phyloP scores from a whole-genome alignment of 2,329 filamentous ascomycete species.

The Cylindrodendrum hubeiense region DNA sequence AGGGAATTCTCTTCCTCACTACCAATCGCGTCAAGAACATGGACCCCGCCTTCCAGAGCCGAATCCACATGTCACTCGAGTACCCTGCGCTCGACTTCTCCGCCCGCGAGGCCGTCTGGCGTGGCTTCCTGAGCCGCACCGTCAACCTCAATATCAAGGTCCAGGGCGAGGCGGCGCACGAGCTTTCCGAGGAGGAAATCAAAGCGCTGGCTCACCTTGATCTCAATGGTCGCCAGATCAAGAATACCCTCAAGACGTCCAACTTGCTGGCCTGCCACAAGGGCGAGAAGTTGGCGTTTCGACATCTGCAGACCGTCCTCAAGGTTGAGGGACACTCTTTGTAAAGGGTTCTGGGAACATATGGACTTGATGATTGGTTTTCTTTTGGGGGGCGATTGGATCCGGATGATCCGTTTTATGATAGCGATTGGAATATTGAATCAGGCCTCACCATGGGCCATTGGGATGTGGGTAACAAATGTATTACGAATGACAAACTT shows the following conservation, averaged over 20 bases:
- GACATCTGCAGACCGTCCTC: slow-evolving; percentile 49
- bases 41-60: slow-evolving; percentile 60
- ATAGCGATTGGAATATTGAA: background rate
- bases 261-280: slow-evolving; percentile 49
- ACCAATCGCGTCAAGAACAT: slow-evolving; percentile 61
- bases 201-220: slow-evolving; percentile 54
- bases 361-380: background rate
- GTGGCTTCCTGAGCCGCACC: slow-evolving; percentile 53
- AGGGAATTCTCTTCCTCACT: slow-evolving; percentile 62
- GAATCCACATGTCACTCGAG: slow-evolving; percentile 62
- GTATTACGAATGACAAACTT: background rate
- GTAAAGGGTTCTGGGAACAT: slow-evolving; percentile 18
- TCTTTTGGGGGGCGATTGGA: background rate
- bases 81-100: slow-evolving; percentile 56
- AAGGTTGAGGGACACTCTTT: slow-evolving; percentile 45
- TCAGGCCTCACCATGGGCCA: too few species aligned
- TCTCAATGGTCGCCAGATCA: slow-evolving; percentile 65
- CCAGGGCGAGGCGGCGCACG: slow-evolving; percentile 46
- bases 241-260: slow-evolving; percentile 59
- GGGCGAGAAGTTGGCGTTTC: slow-evolving; percentile 44
- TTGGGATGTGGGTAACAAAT: background rate
- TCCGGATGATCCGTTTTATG: background rate
- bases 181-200: slow-evolving; percentile 46
- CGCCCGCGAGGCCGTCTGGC: slow-evolving; percentile 55
- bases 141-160: slow-evolving; percentile 31